Evolutionary conservation across 2,329 filamentous ascomycete genomes (phyloP), one percentile per base, ranked within the genome.

Genomic region (Phyllosticta citribraziliensis): DNA sequence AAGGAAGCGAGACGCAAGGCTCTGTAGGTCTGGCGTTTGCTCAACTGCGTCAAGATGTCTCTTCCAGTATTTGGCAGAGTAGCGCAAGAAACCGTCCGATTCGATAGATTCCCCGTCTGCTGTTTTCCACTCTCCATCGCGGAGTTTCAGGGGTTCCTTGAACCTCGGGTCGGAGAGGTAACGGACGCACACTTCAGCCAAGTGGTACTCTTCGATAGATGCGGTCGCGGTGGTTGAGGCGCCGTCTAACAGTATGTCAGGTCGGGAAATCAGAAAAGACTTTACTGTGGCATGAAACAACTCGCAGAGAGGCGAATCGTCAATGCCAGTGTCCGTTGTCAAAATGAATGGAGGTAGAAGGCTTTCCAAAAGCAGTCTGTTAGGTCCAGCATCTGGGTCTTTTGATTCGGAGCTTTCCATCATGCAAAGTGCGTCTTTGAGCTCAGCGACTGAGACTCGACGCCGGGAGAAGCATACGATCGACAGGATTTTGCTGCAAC

Each of bases 51-150:
- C 63, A 5, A 65, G 55, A 51, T 65, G 62, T 55, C 61, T 64
- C 33, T 64, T 60, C 63, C 63, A 65, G 27, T 64, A 65, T 52
- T 65, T 65, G 35, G 63, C 62, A 6, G 62, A 52, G 52, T 65
- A 65, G 10, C 25, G 33, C 9, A 65, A 22, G 12, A 65, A 52
- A 27, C 60, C 56, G 10, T 65, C 59, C 9, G n/a, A 6, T 12
- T 55, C 40, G 19, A 62, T 58, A 4, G 33, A n/a, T 55, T 55
- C 19, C 9, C 60, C 58, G 2, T 17, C 3, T 10, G 22, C 24
- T 20, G 20, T 24, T 52, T 27, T 47, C 54, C 58, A 51, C 25
- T 50, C 24, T 19, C 54, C 51, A n/a, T 56, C 33, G 6, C 17
- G 9, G 1, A n/a, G n/a, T 11, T 2, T 30, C 3, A 57, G 8